Evolutionary conservation across 805 yeast genomes (phyloP), one percentile per base, ranked within the genome.

Genomic region (Pichia membranifaciens): DNA sequence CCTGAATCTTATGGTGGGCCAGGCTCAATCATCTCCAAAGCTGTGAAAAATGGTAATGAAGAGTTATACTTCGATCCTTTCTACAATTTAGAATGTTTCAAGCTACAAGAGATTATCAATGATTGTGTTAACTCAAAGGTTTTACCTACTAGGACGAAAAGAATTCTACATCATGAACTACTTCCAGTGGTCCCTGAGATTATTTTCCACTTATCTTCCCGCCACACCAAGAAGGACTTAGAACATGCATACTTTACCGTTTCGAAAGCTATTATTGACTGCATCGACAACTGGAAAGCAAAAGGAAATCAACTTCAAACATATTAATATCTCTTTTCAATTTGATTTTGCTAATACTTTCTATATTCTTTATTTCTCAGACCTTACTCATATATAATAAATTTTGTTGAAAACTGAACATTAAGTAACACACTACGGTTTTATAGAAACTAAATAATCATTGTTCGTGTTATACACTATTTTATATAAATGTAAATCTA

Each of bases 111-210:
- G 44, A 75, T 90, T 21, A 79, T 87, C 28, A 82, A 84, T 56
- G 63, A 64, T 20, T 69, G 79, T 9, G 71, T 85, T 46, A 58
- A 61, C 10, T 76, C 78, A 15, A 73, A 70, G 41, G 71, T 87
- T 16, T 72, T 88, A 51, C 72, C 90, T 41, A 73, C 78, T 10
- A 57, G 72, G 50, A 54, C 67, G 2, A 69, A 81, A 35, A 79
- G 96, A 58, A 74, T 88, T 12, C 69, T 82, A 46, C 81, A 78
- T 54, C 95, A 83, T 59, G 97, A 89, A 61, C 68, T 80, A 44
- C 70, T 85, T 51, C 88, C 93, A 9, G 65, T 81, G 38, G 73
- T 77, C 42, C 87, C 87, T 39, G 78, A 80, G 49, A 65, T 85
- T 54, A 71, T 76, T 47, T 58, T 84, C 21, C 68, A 70, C 52